Base-by-base conservation (phyloP, 352 stramenopile genomes). In the Pythium guiyangense region DNA sequence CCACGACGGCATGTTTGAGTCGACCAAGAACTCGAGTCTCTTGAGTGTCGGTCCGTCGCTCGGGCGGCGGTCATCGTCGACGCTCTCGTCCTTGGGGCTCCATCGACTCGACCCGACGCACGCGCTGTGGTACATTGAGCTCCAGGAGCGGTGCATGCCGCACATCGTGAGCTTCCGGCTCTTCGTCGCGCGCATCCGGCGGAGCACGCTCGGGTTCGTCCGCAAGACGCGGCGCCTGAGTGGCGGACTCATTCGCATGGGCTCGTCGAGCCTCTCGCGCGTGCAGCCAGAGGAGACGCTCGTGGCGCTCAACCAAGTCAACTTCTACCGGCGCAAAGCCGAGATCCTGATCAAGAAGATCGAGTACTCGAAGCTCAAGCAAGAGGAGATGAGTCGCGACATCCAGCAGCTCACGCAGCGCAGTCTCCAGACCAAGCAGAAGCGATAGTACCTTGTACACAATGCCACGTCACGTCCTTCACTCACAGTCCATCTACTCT, bases 261-360 rank as follows among this genome's bases (percentile, higher is more conserved):
- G 20, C 14, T 17, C 25, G 11, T 61, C 59, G 0, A 64, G 53
- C 1, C 49, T 57, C n/a, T 57, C 40, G 43, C 70, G 72, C 2
- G 64, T 88, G 6, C 72, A 80, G 17, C 75, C 74, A 2, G 76
- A 88, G 52, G 69, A 88, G 59, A 82, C 76, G 2, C 40, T 88
- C 20, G 45, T 63, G 25, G 64, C 70, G 11, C 66, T 87, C 31
- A 77, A 81, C 34, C 76, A 89, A 11, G 70, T 89, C 11, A 71
- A 81, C 31, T 89, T 87, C 53, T 89, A 86, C 59, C 69, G 67
- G 25, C 71, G 77, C 22, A 79, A 84, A 50, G 79, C 79, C 1
- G 77, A 78, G 22, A 61, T 80, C 17, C 66, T 89, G 15, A 80
- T 89, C 55, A 79, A 86, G 29, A 84, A 87, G 48, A 89, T 89